A percentile compares a stretch with the other conserved stretches of the same genome.
These are phyloP conservation scores for Verticillium alfalfae DNA, from an alignment of 2,329 filamentous ascomycete genomes.

Conservation along the genomic window DNA sequence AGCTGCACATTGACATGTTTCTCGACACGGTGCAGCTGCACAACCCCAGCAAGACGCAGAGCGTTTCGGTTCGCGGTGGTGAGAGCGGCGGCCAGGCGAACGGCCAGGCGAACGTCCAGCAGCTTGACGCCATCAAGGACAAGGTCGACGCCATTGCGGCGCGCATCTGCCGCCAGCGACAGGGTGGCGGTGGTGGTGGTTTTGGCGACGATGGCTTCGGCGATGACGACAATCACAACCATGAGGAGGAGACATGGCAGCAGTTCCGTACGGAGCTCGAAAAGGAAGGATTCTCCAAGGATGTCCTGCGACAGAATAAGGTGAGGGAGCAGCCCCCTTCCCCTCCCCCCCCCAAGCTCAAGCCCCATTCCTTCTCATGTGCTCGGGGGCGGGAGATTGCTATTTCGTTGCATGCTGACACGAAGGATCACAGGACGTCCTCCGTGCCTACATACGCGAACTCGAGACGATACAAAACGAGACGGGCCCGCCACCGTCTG, in stretches of 20 bases:
- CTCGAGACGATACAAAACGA: constrained; percentile 42
- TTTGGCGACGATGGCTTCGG: constrained; percentile 22
- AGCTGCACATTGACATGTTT: constrained; percentile 47
- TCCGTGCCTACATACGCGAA: constrained; percentile 56
- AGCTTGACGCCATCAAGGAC: constrained; percentile 50
- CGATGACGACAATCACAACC: constrained; percentile 19
- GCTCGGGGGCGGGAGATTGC: not conserved
- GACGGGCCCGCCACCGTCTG: constrained; percentile 39
- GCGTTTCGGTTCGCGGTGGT: constrained; percentile 26
- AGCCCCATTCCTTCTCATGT: constrained; percentile 1
- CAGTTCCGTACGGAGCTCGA: constrained; percentile 54
- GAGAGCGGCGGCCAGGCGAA: constrained; percentile 22
- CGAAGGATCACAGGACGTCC: constrained; percentile 39
- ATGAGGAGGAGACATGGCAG: constrained; percentile 45
- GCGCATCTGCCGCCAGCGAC: constrained; percentile 38
- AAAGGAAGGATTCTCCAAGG: constrained; percentile 50
- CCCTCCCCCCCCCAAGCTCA: too few species aligned
- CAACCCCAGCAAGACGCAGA: constrained; percentile 31
- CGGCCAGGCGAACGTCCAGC: not conserved
- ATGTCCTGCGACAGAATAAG: constrained; percentile 52
- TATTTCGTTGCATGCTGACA: constrained; percentile 9
- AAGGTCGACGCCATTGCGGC: constrained; percentile 54
- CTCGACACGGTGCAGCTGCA: constrained; percentile 52
- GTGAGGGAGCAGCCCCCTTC: constrained; percentile 26
- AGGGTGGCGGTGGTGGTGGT: too few species aligned